phyloP scores from a whole-genome alignment of 257 asterid species.

The Nicotiana knightiana region DNA sequence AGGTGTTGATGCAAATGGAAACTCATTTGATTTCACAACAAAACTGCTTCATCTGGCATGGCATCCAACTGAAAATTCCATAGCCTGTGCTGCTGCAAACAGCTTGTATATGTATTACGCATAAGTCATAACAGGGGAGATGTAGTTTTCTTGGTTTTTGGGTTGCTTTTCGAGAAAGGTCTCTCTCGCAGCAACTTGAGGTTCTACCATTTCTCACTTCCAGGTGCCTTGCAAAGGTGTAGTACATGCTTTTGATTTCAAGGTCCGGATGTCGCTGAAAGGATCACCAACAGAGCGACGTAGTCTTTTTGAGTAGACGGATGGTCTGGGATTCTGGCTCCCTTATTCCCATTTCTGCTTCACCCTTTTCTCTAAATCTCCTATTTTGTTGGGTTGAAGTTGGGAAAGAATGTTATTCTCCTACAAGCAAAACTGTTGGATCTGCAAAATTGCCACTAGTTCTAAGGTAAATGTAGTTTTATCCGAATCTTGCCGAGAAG shows the following conservation, averaged over 20 bases:
- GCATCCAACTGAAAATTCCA: slow-evolving; percentile 77
- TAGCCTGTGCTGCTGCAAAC: slow-evolving; percentile 84
- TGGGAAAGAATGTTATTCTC: slow-evolving; percentile 33
- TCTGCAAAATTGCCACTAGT: slow-evolving; percentile 17
- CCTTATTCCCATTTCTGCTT: slow-evolving; percentile 20
- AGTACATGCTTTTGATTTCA: slow-evolving; percentile 14
- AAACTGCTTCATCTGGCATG: slow-evolving; percentile 84
- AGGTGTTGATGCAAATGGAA: slow-evolving; percentile 54
- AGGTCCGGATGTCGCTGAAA: slow-evolving; percentile 16
- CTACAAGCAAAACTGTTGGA: slow-evolving; percentile 30
- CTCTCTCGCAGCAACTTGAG: slow-evolving; percentile 20
- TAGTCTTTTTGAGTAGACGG: background rate
- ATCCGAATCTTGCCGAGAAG: slow-evolving; percentile 6
- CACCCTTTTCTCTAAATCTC: background rate
- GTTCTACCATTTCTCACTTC: slow-evolving; percentile 23
- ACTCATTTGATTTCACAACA: slow-evolving; percentile 67
- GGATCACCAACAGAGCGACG: slow-evolving; percentile 13
- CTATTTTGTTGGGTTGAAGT: slow-evolving; percentile 27
- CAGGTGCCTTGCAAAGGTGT: slow-evolving; percentile 29
- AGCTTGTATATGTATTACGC: slow-evolving; percentile 84
- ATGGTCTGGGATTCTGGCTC: background rate
- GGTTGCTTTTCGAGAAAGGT: slow-evolving; percentile 25
- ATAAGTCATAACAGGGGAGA: slow-evolving; percentile 13
- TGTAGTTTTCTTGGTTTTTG: slow-evolving; percentile 16
- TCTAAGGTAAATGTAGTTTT: slow-evolving; percentile 12